phyloP scores from a whole-genome alignment of 208 protist species.

The Leishmania tarentolae region DNA sequence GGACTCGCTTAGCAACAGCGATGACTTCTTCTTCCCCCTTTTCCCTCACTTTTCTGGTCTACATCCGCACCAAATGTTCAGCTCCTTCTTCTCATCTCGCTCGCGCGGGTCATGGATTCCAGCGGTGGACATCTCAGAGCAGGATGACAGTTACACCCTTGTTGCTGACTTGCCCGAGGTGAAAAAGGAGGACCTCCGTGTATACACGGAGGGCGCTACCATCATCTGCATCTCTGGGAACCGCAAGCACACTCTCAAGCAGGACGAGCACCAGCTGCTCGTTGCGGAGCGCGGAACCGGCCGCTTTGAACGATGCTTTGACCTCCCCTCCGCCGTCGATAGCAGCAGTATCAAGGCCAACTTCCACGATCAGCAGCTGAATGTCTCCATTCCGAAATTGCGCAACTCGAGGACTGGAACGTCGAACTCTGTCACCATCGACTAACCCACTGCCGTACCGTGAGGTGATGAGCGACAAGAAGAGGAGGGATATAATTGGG shows the following conservation, averaged over 20 bases:
- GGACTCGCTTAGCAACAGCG: not conserved
- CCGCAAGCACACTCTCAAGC: slow-evolving; percentile 38
- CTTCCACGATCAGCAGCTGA: slow-evolving; percentile 57
- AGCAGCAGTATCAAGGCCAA: slow-evolving; percentile 50
- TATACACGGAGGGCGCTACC: slow-evolving; percentile 60
- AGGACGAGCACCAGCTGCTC: slow-evolving; percentile 36
- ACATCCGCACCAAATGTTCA: slow-evolving; percentile 32
- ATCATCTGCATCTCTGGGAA: slow-evolving; percentile 75
- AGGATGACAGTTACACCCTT: slow-evolving; percentile 58
- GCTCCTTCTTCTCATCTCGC: slow-evolving; percentile 47
- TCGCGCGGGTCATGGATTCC: slow-evolving; percentile 76
- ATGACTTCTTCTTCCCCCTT: slow-evolving; percentile 5
- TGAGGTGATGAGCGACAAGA: not conserved
- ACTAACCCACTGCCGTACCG: slow-evolving; percentile 25
- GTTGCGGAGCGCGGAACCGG: slow-evolving; percentile 62
- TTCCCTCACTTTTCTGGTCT: slow-evolving; percentile 6
- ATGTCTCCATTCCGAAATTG: slow-evolving; percentile 59
- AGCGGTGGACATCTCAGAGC: slow-evolving; percentile 70
- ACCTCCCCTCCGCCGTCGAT: slow-evolving; percentile 44
- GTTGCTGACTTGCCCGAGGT: slow-evolving; percentile 77
- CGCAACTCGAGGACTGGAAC: not conserved
- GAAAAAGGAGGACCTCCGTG: slow-evolving; percentile 63
- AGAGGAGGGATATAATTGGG: not conserved
- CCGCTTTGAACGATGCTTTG: slow-evolving; percentile 81
- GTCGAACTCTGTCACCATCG: slow-evolving; percentile 47